Percentiles rank a stretch among this genome's conserved stretches.
Evolutionary conservation across 148 eudicot species (phyloP).

Genomic region (Fagopyrum esculentum): DNA sequence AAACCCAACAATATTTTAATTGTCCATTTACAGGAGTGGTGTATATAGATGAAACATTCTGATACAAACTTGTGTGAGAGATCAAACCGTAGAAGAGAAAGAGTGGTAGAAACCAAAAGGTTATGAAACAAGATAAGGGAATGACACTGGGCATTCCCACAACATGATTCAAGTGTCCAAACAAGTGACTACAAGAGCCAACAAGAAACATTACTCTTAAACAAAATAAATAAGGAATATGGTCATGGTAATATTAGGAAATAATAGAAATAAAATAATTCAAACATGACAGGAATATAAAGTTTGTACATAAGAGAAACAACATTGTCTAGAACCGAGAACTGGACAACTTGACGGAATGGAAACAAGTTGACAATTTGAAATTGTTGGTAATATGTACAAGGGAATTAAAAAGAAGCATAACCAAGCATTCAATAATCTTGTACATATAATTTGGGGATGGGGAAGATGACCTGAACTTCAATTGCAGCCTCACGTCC

Average conservation of each 20-base stretch:
- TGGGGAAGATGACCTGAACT: slow-evolving; percentile 59
- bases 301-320: background rate
- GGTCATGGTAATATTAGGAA: background rate
- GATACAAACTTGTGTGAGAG: slow-evolving; percentile 8
- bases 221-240: too few species aligned
- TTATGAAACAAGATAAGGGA: slow-evolving; percentile 88
- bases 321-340: background rate
- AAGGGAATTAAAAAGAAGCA: background rate
- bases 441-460: background rate
- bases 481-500: slow-evolving; percentile 97
- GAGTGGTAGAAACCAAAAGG: slow-evolving; percentile 79
- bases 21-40: background rate
- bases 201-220: slow-evolving; percentile 5
- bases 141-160: slow-evolving; percentile 52
- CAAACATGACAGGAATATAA: background rate
- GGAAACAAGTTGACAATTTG: background rate
- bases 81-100: slow-evolving; percentile 64
- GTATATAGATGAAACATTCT: background rate
- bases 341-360: background rate
- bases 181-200: slow-evolving; percentile 58
- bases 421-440: background rate
- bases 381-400: background rate
- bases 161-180: slow-evolving; percentile 59
- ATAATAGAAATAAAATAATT: background rate
- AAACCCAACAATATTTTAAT: background rate